Conservation (phyloP, 1,284 basidiomycete genomes). For the Fomitopsis betulina region DNA sequence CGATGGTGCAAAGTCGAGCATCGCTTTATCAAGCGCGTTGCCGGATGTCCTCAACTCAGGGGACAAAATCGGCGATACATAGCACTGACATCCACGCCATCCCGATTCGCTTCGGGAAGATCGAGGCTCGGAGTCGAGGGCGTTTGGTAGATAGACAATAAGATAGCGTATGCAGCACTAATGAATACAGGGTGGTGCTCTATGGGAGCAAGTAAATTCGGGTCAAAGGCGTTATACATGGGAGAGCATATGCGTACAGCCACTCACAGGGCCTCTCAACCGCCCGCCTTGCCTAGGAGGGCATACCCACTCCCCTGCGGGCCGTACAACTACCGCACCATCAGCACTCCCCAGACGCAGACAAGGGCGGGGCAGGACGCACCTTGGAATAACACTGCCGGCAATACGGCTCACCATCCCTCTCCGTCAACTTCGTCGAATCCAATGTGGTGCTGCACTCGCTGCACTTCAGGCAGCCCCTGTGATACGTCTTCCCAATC, state of each 20-base stretch:
- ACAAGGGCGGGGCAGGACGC: background rate
- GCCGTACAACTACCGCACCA: constrained; percentile 48
- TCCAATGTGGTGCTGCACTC: constrained; percentile 65
- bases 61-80: no score
- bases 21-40: background rate
- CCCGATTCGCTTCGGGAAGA: background rate
- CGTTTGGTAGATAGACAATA: background rate
- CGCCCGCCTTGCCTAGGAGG: constrained; percentile 58
- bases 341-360: background rate
- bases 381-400: constrained; percentile 72
- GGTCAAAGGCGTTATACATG: background rate
- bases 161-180: background rate
- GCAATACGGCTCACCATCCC: constrained; percentile 67
- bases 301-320: constrained; percentile 73
- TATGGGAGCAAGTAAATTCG: no score
- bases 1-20: background rate
- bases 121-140: background rate
- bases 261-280: constrained; percentile 21
- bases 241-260: background rate
- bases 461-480: constrained; percentile 66
- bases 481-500: constrained; percentile 72
- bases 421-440: constrained; percentile 65
- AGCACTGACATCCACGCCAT: background rate
- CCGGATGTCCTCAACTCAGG: no score
- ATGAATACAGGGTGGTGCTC: background rate